These are phyloP conservation scores for Pseudogymnoascus verrucosus DNA, from an alignment of 2,329 filamentous ascomycete genomes.

Conservation along the genomic window DNA sequence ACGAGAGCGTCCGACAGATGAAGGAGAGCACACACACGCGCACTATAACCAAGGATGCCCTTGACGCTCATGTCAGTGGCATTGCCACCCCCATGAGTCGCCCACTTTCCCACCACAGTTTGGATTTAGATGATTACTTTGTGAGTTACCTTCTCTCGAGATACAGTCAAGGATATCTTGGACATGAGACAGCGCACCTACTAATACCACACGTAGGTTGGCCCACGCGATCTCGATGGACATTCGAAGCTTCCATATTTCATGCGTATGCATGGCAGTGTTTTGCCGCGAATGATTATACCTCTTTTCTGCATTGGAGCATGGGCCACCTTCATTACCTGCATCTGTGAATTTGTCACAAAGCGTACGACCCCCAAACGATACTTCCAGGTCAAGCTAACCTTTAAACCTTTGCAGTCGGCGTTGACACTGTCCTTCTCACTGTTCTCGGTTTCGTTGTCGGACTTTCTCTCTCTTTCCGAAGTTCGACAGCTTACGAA, in stretches of 20 bases:
- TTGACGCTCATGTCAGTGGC: slow-evolving; percentile 1
- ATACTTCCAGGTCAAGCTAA: slow-evolving; percentile 13
- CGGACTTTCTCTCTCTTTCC: slow-evolving; percentile 69
- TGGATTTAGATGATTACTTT: slow-evolving; percentile 22
- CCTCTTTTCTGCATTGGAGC: slow-evolving; percentile 53
- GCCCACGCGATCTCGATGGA: slow-evolving; percentile 60
- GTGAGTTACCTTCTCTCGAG: slow-evolving; percentile 15
- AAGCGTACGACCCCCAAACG: slow-evolving; percentile 10
- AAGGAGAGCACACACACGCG: neutral
- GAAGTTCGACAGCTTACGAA: slow-evolving; percentile 70
- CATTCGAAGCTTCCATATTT: slow-evolving; percentile 74
- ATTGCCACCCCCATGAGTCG: neutral
- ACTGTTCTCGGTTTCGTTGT: slow-evolving; percentile 78
- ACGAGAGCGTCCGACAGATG: neutral
- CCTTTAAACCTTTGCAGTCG: slow-evolving; percentile 28
- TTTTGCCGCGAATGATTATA: slow-evolving; percentile 65
- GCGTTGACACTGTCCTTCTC: slow-evolving; percentile 59
- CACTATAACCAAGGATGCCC: neutral
- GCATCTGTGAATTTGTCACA: slow-evolving; percentile 41
- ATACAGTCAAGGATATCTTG: neutral
- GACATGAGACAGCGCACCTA: neutral
- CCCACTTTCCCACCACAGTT: neutral
- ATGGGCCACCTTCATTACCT: slow-evolving; percentile 61
- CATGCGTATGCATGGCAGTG: slow-evolving; percentile 66
- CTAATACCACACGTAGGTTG: slow-evolving; percentile 26